Evolutionary conservation across 1,284 basidiomycete genomes (phyloP).

Genomic region (Irpex sp.): DNA sequence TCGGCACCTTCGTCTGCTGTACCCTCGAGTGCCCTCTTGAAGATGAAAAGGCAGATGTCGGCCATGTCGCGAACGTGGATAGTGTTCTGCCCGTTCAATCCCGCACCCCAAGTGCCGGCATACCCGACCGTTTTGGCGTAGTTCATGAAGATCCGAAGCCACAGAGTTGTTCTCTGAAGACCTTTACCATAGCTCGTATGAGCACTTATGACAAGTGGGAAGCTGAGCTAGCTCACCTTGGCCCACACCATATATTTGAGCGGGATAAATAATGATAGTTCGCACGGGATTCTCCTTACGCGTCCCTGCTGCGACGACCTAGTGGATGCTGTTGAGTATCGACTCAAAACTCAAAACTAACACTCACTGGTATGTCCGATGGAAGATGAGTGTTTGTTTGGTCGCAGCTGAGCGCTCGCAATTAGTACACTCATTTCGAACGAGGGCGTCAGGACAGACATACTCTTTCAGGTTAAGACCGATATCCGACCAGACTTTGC

Average conservation of each 20-base stretch:
- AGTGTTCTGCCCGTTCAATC: constrained; percentile 33
- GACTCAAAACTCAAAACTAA: background rate
- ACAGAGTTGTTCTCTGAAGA: constrained; percentile 30
- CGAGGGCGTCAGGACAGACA: constrained; percentile 1
- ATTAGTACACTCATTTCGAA: background rate
- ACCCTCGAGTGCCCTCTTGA: constrained; percentile 35
- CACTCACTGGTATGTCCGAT: constrained; percentile 30
- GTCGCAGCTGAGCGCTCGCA: constrained; percentile 12
- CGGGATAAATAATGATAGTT: constrained; percentile 37
- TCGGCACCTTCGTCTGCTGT: constrained; percentile 36
- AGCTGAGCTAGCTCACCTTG: constrained; percentile 24
- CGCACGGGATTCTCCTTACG: constrained; percentile 37
- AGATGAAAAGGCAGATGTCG: constrained; percentile 27
- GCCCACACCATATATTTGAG: constrained; percentile 38
- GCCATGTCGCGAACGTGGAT: constrained; percentile 38
- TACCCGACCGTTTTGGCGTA: constrained; percentile 28
- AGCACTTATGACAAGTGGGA: background rate
- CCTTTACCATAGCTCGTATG: constrained; percentile 16
- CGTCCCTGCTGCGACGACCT: constrained; percentile 36
- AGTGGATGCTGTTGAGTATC: background rate
- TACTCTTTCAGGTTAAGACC: constrained; percentile 30
- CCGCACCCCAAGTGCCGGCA: constrained; percentile 38
- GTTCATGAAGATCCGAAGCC: constrained; percentile 31
- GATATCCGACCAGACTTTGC: constrained; percentile 33
- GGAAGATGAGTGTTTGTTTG: constrained; percentile 33